Evolutionary conservation across 192 early-diverging fungal species (phyloP), one percentile per base, ranked within the genome.

Genomic region (Backusella circina): DNA sequence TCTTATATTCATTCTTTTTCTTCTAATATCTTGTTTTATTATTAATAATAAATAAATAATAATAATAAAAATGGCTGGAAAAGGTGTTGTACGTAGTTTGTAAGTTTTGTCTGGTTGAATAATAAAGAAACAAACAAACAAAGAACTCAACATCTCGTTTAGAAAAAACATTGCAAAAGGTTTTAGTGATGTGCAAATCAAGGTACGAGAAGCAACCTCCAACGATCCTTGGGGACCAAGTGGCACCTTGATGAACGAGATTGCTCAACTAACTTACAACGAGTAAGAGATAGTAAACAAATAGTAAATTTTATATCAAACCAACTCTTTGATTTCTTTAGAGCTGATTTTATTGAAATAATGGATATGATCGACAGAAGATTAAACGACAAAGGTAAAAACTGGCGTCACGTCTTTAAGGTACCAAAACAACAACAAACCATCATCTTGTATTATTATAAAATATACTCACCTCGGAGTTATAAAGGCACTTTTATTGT

Each of bases 361-460:
- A 98, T 99, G 97, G 95, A 98, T 78, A 97, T 99, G 83, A 81
- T 99, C 41, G 97, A 99, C 81, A 99, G 97, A 87, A 88, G 97
- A 16, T 84, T 99, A 79, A 98, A 98, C 78, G 98, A 99, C 84
- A 93, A 92, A 76, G 98, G 98, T 30, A 97, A 97, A 85, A 92
- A 97, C 86, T 99, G 98, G 98, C 86, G 97, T 72, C 98, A 99
- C 82, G 97, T 99, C 31, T 98, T 95, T 82, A 99, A 99, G 87
- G 94, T 95, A 86, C 79, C 69, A 61, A 50, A 32, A 54, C n/a
- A 54, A 38, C 13, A 9, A 18, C 31, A 16, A 28, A 67, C 12
- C 8, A 57, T 57, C 23, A 51, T 7, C 8, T 26, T 57, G 54
- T 26, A 26, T 28, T 12, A 54, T 23, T 26, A 57, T 57, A 23